phyloP scores from a whole-genome alignment of 257 asterid species.

The Petunia secreta region DNA sequence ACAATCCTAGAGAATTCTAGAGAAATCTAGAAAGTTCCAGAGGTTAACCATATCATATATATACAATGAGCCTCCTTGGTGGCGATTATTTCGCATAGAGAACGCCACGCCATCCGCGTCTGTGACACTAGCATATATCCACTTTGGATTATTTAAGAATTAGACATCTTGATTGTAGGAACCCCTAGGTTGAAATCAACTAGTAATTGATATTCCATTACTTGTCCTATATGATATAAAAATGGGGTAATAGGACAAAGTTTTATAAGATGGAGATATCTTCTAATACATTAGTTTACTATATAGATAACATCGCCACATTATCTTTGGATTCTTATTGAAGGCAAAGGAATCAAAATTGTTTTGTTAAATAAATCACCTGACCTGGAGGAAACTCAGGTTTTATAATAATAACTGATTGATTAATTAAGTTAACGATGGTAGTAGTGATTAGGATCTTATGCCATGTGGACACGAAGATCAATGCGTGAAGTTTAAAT shows the following conservation, averaged over 20 bases:
- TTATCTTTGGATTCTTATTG: slow-evolving; percentile 23
- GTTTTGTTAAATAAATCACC: background rate
- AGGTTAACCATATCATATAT: too few species aligned
- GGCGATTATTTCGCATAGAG: too few species aligned
- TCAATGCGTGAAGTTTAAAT: background rate
- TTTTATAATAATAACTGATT: background rate
- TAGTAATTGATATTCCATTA: slow-evolving; percentile 5
- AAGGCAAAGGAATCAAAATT: background rate
- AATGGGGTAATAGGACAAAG: background rate
- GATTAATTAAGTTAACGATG: slow-evolving; percentile 8
- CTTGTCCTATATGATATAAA: slow-evolving; percentile 11
- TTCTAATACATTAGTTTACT: background rate
- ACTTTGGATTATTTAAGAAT: background rate
- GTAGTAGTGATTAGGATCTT: slow-evolving; percentile 6
- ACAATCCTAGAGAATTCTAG: too few species aligned
- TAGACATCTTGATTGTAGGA: slow-evolving; percentile 2
- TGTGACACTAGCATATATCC: background rate
- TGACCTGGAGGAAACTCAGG: slow-evolving; percentile 11
- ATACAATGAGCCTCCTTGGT: too few species aligned
- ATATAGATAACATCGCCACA: background rate
- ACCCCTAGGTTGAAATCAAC: slow-evolving; percentile 16
- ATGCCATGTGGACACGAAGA: background rate
- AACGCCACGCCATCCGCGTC: too few species aligned
- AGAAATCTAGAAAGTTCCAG: too few species aligned
- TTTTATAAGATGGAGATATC: background rate